Evolutionary conservation across 192 early-diverging fungal genomes (phyloP).

Genomic region (Lobosporangium transversale): DNA sequence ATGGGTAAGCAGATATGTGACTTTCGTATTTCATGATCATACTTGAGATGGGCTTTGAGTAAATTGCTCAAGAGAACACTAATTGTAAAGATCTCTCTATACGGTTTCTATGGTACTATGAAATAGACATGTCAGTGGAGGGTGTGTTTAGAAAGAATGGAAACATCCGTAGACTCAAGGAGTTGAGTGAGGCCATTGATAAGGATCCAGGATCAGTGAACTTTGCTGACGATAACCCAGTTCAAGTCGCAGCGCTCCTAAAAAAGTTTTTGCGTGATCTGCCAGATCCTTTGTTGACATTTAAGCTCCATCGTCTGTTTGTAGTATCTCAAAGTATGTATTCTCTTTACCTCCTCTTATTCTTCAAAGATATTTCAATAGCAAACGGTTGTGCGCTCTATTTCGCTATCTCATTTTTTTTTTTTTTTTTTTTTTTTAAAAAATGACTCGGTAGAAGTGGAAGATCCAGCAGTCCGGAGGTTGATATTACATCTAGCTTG

Average conservation of each 20-base stretch:
- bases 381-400: not conserved
- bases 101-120: too few relatives aligned
- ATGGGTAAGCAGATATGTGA: conserved; percentile 64
- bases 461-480: conserved; percentile 62
- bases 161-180: conserved; percentile 91
- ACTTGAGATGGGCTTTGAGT: too few relatives aligned
- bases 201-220: conserved; percentile 78
- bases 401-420: not conserved
- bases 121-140: conserved; percentile 78
- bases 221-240: conserved; percentile 75
- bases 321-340: conserved; percentile 74
- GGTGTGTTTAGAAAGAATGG: conserved; percentile 99
- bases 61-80: too few relatives aligned
- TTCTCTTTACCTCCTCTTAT: too few relatives aligned
- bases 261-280: conserved; percentile 97
- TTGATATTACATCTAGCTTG: conserved; percentile 81
- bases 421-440: not conserved
- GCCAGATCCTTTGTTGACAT: conserved; percentile 94
- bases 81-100: too few relatives aligned
- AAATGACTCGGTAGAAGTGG: conserved; percentile 66
- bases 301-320: conserved; percentile 87
- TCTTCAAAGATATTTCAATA: too few relatives aligned
- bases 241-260: conserved; percentile 94
- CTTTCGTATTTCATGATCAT: too few relatives aligned
- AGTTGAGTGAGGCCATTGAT: conserved; percentile 86